Evolutionary conservation across 441 rosid species (phyloP).

Genomic region (Macaranga tanarius): DNA sequence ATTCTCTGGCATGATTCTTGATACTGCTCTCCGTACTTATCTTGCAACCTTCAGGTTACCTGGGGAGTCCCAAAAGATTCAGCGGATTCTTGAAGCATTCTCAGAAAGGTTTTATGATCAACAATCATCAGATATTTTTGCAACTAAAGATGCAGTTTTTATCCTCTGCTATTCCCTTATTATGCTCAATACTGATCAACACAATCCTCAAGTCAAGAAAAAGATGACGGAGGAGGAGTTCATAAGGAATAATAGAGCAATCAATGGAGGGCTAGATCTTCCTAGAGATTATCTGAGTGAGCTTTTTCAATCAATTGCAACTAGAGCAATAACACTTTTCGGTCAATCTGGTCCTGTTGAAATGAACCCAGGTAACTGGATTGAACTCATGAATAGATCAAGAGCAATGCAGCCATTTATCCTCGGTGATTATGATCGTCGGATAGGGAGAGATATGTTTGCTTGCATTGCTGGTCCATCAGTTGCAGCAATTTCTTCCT

Average conservation of each 20-base stretch:
- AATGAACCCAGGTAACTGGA: conserved; percentile 78
- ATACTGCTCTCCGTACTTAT: conserved; percentile 69
- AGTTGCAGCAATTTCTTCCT: conserved; percentile 77
- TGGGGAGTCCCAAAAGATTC: conserved; percentile 89
- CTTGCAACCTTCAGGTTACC: conserved; percentile 78
- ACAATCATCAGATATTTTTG: conserved; percentile 65
- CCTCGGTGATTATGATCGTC: conserved; percentile 54
- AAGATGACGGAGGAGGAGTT: conserved; percentile 98
- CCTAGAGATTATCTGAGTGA: conserved; percentile 88
- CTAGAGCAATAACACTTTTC: conserved; percentile 50
- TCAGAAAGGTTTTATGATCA: conserved; percentile 70
- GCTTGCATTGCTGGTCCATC: conserved; percentile 82
- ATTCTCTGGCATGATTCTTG: conserved; percentile 78
- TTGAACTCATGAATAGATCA: conserved; percentile 64
- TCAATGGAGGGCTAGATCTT: conserved; percentile 84
- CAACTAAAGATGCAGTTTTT: conserved; percentile 67
- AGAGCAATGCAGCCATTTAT: conserved; percentile 46
- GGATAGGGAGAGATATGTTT: conserved; percentile 87
- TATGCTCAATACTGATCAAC: conserved; percentile 94
- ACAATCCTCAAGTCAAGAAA: conserved; percentile 87
- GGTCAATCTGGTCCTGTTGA: conserved; percentile 54
- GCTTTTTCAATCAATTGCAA: conserved; percentile 72
- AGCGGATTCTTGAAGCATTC: conserved; percentile 78
- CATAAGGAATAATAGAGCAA: conserved; percentile 78
- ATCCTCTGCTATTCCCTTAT: conserved; percentile 82